A percentile compares a stretch with the other conserved stretches of the same genome.
Evolutionary conservation across 2,329 filamentous ascomycete genomes (phyloP).

Genomic region (Diplodia intermedia): DNA sequence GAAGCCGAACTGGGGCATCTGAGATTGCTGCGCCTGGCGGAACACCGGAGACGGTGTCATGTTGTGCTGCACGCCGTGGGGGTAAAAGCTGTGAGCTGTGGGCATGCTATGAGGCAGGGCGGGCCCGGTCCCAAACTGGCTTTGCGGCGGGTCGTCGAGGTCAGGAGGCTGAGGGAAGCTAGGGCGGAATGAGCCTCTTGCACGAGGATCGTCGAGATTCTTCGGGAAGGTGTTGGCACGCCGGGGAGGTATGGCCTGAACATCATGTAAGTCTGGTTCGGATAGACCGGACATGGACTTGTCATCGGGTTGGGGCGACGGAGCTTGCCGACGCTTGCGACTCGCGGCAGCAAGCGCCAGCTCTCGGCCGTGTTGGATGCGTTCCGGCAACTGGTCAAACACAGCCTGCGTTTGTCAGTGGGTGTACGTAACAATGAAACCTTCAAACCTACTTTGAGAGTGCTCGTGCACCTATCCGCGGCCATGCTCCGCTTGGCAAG

Average conservation of each 20-base stretch:
- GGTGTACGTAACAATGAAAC: conserved; percentile 9
- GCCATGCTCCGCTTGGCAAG: conserved; percentile 85
- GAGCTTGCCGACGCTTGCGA: conserved; percentile 49
- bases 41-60: conserved; percentile 24
- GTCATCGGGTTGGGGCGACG: conserved; percentile 40
- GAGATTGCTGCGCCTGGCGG: conserved; percentile 15
- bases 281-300: conserved; percentile 28
- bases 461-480: conserved; percentile 81
- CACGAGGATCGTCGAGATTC: conserved; percentile 30
- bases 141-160: conserved; percentile 11
- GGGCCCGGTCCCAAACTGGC: not conserved
- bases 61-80: conserved; percentile 14
- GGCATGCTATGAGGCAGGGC: conserved; percentile 24
- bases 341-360: conserved; percentile 37
- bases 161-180: conserved; percentile 41
- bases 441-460: conserved; percentile 69
- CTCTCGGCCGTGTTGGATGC: conserved; percentile 60
- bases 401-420: conserved; percentile 62
- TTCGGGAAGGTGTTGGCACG: conserved; percentile 49
- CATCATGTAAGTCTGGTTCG: conserved; percentile 31
- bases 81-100: conserved; percentile 18
- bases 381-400: conserved; percentile 82
- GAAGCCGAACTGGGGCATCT: conserved; percentile 16
- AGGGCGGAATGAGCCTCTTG: conserved; percentile 41
- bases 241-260: conserved; percentile 33